phyloP scores from a whole-genome alignment of 78 protist species.

The Anaeramoeba ignava region DNA sequence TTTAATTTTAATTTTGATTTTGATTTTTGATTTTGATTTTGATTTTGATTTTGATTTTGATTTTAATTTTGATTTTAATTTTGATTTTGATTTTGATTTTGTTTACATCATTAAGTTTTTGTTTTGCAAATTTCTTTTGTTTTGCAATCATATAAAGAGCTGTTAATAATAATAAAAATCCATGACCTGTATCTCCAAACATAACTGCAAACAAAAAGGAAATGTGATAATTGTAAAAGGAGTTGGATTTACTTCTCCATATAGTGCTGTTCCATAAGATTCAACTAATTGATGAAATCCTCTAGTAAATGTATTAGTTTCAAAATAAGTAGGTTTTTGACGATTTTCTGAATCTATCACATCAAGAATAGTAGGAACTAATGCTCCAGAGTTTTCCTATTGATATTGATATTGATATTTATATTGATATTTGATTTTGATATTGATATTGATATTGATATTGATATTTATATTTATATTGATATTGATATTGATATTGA shows the following conservation, averaged over 20 bases:
- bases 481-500: too few relatives aligned
- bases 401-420: too few relatives aligned
- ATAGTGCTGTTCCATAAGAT: constrained; percentile 87
- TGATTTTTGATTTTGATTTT: too few relatives aligned
- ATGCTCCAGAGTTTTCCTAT: not conserved
- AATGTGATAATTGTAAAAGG: constrained; percentile 84
- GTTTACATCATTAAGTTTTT: too few relatives aligned
- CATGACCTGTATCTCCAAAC: constrained; percentile 99
- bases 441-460: too few relatives aligned
- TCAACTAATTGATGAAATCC: constrained; percentile 83
- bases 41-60: too few relatives aligned
- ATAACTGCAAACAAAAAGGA: constrained; percentile 99
- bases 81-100: too few relatives aligned
- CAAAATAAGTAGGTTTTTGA: constrained; percentile 72
- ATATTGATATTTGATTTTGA: too few relatives aligned
- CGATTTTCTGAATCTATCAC: not conserved
- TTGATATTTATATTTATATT: too few relatives aligned
- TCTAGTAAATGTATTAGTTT: constrained; percentile 44
- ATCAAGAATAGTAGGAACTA: not conserved
- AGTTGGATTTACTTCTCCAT: constrained; percentile 83
- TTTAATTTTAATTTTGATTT: too few relatives aligned
- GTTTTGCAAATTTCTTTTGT: constrained; percentile 52
- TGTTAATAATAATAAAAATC: constrained; percentile 21
- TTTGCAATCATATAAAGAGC: constrained; percentile 37
- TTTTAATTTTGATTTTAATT: too few relatives aligned